A percentile compares a stretch with the other conserved stretches of the same genome.
These are phyloP conservation scores for Emergomyces pasteurianus DNA, from an alignment of 2,329 filamentous ascomycete genomes.

Conservation along the genomic window DNA sequence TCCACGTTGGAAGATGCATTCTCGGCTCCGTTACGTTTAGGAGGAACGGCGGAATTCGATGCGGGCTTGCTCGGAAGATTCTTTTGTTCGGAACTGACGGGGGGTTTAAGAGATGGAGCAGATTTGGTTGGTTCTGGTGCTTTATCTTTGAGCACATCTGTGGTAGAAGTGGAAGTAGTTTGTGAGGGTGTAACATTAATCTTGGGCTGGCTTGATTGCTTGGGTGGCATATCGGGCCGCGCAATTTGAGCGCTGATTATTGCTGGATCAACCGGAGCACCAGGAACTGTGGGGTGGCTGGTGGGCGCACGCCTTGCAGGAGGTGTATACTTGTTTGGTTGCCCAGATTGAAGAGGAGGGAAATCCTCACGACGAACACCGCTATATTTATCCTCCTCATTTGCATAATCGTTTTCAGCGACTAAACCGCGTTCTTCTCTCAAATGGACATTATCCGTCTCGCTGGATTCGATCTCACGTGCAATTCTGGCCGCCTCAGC, in stretches of 20 bases:
- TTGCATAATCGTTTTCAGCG: constrained; percentile 50
- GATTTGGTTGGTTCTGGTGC: constrained; percentile 12
- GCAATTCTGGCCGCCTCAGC: constrained; percentile 74
- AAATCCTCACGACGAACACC: constrained; percentile 71
- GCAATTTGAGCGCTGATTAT: constrained; percentile 79
- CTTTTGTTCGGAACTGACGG: constrained; percentile 18
- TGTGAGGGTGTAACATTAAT: constrained; percentile 10
- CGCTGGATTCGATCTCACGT: constrained; percentile 73
- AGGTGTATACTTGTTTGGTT: constrained; percentile 71
- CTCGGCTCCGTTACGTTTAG: constrained; percentile 31
- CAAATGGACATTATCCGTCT: constrained; percentile 65
- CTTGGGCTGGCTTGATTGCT: constrained; percentile 18
- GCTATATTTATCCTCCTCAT: constrained; percentile 93
- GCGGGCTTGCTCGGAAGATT: constrained; percentile 13
- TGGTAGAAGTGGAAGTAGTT: constrained; percentile 8
- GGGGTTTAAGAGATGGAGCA: constrained; percentile 13
- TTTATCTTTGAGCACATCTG: constrained; percentile 15
- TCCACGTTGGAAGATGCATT: constrained; percentile 51
- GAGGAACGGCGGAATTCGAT: constrained; percentile 28
- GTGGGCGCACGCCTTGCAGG: constrained; percentile 75
- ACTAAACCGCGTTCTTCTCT: constrained; percentile 76
- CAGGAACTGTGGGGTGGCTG: constrained; percentile 58
- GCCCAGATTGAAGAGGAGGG: constrained; percentile 50
- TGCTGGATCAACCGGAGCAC: constrained; percentile 71
- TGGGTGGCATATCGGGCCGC: constrained; percentile 31